Percentiles rank a stretch among this genome's conserved stretches.
Conservation (phyloP, 2,329 filamentous ascomycete species). For the Calonectria pseudoreteaudii region DNA sequence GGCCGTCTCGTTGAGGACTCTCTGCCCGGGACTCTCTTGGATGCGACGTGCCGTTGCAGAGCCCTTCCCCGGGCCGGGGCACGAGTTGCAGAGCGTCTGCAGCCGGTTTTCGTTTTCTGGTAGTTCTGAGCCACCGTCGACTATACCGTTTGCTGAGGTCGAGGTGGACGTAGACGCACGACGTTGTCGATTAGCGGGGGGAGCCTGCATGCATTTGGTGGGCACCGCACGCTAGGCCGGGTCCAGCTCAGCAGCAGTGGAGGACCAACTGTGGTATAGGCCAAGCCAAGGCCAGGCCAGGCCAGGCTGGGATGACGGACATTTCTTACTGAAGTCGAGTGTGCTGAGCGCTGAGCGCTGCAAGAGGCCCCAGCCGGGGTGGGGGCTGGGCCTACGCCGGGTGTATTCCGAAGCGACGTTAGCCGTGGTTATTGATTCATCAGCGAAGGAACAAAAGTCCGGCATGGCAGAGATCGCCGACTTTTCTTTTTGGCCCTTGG, state of each 20-base stretch:
- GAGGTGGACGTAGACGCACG: conserved; percentile 4
- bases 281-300: background rate
- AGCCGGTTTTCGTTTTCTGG: conserved; percentile 9
- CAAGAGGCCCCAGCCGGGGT: background rate
- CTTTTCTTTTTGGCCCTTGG: conserved; percentile 9
- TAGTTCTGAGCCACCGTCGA: background rate
- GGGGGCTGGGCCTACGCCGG: conserved; percentile 30
- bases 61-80: background rate
- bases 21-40: background rate
- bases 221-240: background rate
- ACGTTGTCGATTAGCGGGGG: conserved; percentile 18
- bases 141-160: background rate
- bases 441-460: conserved; percentile 28
- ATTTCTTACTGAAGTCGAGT: background rate
- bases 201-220: conserved; percentile 13
- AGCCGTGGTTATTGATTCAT: conserved; percentile 18
- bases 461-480: conserved; percentile 26
- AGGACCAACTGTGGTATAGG: background rate
- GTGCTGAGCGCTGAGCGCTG: background rate
- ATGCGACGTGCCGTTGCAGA: background rate
- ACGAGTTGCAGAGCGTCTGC: background rate
- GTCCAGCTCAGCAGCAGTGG: background rate
- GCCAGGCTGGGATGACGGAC: conserved; percentile 2
- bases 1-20: background rate
- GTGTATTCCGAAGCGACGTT: conserved; percentile 23